Evolutionary conservation across 306 rosid genomes (phyloP), one percentile per base, ranked within the genome.

Genomic region (Morella rubra): DNA sequence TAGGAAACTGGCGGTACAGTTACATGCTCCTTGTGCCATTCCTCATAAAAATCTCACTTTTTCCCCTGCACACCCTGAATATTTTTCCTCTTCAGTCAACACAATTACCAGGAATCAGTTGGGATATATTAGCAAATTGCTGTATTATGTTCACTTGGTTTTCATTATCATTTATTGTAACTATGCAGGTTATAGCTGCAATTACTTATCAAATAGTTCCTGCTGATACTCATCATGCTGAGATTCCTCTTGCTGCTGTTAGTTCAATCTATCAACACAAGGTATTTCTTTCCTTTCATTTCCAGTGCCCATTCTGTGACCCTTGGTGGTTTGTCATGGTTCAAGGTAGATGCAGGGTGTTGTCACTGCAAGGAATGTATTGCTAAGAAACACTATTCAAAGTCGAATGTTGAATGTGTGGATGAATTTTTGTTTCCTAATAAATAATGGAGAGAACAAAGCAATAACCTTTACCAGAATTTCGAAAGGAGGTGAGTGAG

Each of bases 221-320:
- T 42, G 89, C 96, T 72, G 97, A 93, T 80, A 93, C 94, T 47
- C 90, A 88, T 73, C 84, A 86, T 85, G 98, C 96, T 66, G 98
- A 93, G 89, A 89, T 91, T 78, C 97, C 98, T 66, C 93, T 91
- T 82, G 93, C 98, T 76, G 96, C 93, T 46, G 97, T 91, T 74
- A 61, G 79, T 78, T 81, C 90, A 83, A 73, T 70, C 62, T 76
- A 74, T 80, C 98, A 93, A 71, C 85, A 71, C 77, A 90, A 93
- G 97, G 98, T 93, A 81, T 74, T 62, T 69, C 54, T 61, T 55
- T 62, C 27, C 20, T 44, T 65, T 11, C 9, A 8, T 53, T 50
- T 75, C 24, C 14, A 44, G 44, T 72, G 45, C 42, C 13, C n/a
- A 24, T 22, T 53, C 62, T 10, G 18, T 5, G n/a, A 16, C 42